Evolutionary conservation across 495 filamentous ascomycete genomes (phyloP).

Genomic region (Tuber aestivum): DNA sequence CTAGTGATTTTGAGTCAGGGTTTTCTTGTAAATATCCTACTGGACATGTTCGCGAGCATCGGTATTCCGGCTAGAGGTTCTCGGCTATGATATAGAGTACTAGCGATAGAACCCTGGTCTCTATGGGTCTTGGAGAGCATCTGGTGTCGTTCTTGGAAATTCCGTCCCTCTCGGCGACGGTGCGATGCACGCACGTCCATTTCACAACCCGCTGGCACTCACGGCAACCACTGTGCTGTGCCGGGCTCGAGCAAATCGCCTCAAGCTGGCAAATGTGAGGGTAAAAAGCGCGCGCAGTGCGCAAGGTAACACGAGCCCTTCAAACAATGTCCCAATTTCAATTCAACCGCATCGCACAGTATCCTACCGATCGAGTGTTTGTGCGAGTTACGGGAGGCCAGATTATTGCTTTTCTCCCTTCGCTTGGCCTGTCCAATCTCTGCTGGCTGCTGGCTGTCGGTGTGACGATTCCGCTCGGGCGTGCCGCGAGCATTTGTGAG

Average conservation of each 20-base stretch:
- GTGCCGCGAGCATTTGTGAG: background rate
- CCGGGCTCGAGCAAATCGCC: background rate
- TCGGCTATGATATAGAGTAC: background rate
- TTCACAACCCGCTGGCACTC: background rate
- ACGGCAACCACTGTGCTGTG: background rate
- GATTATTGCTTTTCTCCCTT: background rate
- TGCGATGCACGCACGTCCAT: background rate
- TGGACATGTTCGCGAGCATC: background rate
- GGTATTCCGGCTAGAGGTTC: background rate
- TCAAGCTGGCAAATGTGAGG: background rate
- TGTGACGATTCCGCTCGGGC: background rate
- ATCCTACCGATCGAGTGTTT: background rate
- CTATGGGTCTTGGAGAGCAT: background rate
- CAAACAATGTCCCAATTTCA: background rate
- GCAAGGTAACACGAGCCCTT: background rate
- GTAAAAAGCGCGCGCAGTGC: background rate
- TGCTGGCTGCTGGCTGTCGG: background rate
- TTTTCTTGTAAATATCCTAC: background rate
- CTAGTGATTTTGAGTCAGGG: background rate
- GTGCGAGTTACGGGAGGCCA: background rate
- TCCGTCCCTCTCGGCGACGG: background rate
- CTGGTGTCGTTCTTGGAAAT: background rate
- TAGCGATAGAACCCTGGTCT: background rate
- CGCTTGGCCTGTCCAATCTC: slow-evolving; percentile 4
- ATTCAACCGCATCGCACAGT: background rate